Conservation (phyloP, 495 filamentous ascomycete genomes). For the Neurospora africana region DNA sequence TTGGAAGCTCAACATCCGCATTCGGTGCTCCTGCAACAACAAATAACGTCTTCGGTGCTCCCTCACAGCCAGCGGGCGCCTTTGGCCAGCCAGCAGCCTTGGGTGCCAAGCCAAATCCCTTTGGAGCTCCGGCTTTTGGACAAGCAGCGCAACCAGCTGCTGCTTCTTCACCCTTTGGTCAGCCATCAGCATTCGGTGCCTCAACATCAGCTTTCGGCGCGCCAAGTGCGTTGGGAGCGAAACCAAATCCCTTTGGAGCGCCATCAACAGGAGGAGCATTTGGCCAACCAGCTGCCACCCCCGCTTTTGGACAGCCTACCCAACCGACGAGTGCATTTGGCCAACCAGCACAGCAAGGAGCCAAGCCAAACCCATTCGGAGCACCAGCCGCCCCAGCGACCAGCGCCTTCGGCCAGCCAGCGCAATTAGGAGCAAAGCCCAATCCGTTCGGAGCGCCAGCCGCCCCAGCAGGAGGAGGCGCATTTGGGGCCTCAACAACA, state of each 20-base stretch:
- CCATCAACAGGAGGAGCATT: constrained; percentile 27
- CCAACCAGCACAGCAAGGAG: constrained; percentile 22
- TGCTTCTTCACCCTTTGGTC: constrained; percentile 25
- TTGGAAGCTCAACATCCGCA: constrained; percentile 7
- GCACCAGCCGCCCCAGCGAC: not conserved
- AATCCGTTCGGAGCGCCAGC: constrained; percentile 19
- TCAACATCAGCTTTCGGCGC: constrained; percentile 7
- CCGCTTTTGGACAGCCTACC: constrained; percentile 32
- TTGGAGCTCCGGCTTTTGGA: constrained; percentile 30
- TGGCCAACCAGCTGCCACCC: constrained; percentile 25
- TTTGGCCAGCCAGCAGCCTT: constrained; percentile 37
- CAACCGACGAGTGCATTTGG: constrained; percentile 17
- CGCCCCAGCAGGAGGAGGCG: not conserved
- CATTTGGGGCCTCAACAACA: constrained; percentile 1
- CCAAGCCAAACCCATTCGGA: constrained; percentile 18
- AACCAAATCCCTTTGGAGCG: constrained; percentile 29
- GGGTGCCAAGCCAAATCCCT: constrained; percentile 31
- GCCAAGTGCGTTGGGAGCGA: constrained; percentile 22
- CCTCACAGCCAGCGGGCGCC: constrained; percentile 2
- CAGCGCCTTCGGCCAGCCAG: not conserved
- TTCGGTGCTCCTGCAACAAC: constrained; percentile 1
- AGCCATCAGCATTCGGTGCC: constrained; percentile 25
- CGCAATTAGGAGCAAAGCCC: constrained; percentile 13
- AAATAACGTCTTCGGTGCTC: not conserved
- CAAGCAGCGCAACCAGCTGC: constrained; percentile 30